Conservation (phyloP, 768 basidiomycete species). For the Suillus occidentalis region DNA sequence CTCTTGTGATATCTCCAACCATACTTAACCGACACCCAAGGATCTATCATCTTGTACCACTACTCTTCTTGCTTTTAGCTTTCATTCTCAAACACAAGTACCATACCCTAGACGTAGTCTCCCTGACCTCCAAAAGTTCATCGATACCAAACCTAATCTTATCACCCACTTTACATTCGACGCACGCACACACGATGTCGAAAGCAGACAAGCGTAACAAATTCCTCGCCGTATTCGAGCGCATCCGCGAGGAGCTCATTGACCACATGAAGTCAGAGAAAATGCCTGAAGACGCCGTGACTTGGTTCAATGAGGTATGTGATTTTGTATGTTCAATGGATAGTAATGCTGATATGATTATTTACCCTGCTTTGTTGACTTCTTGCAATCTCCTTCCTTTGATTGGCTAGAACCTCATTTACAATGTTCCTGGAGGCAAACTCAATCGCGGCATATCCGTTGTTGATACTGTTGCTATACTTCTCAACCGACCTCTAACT, state of each 20-base stretch:
- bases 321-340: background rate
- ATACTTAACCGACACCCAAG: background rate
- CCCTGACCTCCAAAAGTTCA: background rate
- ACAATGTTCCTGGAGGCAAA: slow-evolving; percentile 96
- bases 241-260: slow-evolving; percentile 77
- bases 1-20: background rate
- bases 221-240: slow-evolving; percentile 73
- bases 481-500: slow-evolving; percentile 65
- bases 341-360: background rate
- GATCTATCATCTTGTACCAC: background rate
- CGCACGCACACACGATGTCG: background rate
- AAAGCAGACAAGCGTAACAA: slow-evolving; percentile 51
- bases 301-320: slow-evolving; percentile 82
- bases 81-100: background rate
- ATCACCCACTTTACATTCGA: background rate
- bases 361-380: background rate
- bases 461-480: slow-evolving; percentile 88
- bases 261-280: slow-evolving; percentile 62
- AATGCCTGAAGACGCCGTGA: slow-evolving; percentile 81
- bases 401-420: slow-evolving; percentile 68
- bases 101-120: background rate
- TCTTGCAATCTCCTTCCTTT: background rate
- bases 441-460: slow-evolving; percentile 97
- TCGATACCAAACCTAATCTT: background rate
- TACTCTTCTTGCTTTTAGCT: background rate